Base-by-base conservation (phyloP, 805 yeast species). In the Saturnispora serradocipensis region DNA sequence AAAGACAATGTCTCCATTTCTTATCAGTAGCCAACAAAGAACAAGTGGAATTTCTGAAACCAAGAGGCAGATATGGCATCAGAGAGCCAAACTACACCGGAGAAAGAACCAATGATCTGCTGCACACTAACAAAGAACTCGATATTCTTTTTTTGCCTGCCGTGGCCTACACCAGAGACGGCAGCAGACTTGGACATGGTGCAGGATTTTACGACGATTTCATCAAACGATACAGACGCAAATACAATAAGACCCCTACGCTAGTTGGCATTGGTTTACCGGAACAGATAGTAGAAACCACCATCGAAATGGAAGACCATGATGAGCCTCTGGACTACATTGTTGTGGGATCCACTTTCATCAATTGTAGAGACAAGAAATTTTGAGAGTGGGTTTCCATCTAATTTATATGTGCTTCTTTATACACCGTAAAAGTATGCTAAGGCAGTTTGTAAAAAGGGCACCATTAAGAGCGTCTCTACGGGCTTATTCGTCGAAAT, bases 131-230 rank as follows among this genome's bases (percentile, higher is more conserved):
- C 9, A 46, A 46, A 4, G 50, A 47, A 30, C 67, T 91, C 22
- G 97, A 91, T 58, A 59, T 91, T 9, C 69, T 91, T 6, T 67
- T 91, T 6, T 72, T 91, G 0, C 98, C 98, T 0, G 97, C 95
- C 0, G 83, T 91, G 1, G 96, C 87, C 1, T 90, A 87, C 65
- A 76, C 86, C 1, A 56, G 27, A 5, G 53, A 53, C 1, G 67
- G 72, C 16, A 52, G 57, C 32, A 65, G 99, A 50, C 63, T 91
- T 49, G 99, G 99, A 1, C 95, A 88, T 63, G 99, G 99, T 1
- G 91, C 83, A 5, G 99, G 97, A 0, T 89, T 79, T 65, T 91
- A 93, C 64, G 99, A 91, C 64, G 88, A 84, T 59, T 86, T 73
- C 59, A 74, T 86, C 42, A 68, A 72, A 45, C 67, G 84, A 48